Conservation (phyloP, 805 yeast genomes). For the Yamadazyma ubonensis region DNA sequence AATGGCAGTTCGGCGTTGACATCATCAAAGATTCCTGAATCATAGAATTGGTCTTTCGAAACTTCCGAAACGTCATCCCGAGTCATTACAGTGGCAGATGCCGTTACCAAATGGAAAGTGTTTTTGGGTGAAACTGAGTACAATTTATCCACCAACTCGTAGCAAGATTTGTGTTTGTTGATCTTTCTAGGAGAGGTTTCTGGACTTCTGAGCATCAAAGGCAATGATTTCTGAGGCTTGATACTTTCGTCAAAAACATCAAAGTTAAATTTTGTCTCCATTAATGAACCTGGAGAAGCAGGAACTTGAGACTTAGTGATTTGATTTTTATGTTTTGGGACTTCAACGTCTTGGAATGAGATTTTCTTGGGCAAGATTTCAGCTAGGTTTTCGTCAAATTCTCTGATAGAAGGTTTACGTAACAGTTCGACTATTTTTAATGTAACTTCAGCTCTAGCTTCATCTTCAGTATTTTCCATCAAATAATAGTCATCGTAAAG, state of each 20-base stretch:
- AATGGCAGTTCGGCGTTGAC: not conserved
- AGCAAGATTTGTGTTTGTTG: constrained; percentile 21
- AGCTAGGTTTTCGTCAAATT: constrained; percentile 10
- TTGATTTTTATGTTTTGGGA: not conserved
- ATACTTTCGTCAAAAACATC: constrained; percentile 5
- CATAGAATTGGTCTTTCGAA: constrained; percentile 1
- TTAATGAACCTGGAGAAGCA: not conserved
- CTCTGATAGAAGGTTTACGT: constrained; percentile 6
- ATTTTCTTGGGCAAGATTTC: constrained; percentile 14
- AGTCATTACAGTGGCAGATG: constrained; percentile 23
- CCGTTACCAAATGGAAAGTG: constrained; percentile 33
- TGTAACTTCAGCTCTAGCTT: constrained; percentile 11
- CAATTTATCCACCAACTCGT: constrained; percentile 32
- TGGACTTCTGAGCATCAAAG: constrained; percentile 5
- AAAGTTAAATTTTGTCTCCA: constrained; percentile 2
- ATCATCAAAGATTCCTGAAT: not conserved
- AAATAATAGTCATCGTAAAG: constrained; percentile 12
- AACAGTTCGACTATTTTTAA: constrained; percentile 8
- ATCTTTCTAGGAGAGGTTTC: constrained; percentile 6
- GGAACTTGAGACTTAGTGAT: not conserved
- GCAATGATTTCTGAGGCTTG: constrained; percentile 7
- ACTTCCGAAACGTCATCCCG: constrained; percentile 9
- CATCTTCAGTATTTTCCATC: constrained; percentile 12
- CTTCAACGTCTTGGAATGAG: constrained; percentile 5
- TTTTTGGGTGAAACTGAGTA: constrained; percentile 43